Percentiles rank a stretch among this genome's conserved stretches.
phyloP scores from a whole-genome alignment of 495 filamentous ascomycete genomes.

The Chaetomium tenue region DNA sequence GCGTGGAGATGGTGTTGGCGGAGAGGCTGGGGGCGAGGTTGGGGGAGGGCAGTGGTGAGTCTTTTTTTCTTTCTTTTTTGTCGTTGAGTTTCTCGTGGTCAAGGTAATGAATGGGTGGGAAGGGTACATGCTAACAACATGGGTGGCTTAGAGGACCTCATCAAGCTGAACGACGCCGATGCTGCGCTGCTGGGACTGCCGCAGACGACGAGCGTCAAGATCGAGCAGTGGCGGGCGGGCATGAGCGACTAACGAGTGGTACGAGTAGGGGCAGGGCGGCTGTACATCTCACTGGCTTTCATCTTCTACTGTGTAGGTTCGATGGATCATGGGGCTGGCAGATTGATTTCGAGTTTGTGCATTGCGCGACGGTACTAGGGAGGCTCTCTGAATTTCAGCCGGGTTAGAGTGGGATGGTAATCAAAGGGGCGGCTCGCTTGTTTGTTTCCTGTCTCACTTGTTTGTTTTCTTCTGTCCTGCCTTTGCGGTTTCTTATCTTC shows the following conservation, averaged over 20 bases:
- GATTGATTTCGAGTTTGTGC: neutral
- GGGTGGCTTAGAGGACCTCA: neutral
- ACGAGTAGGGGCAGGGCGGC: neutral
- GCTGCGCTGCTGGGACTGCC: constrained; percentile 17
- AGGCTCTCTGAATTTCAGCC: constrained; percentile 6
- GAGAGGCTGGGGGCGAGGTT: constrained; percentile 11
- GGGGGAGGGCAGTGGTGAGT: constrained; percentile 8
- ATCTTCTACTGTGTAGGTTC: too few relatives aligned
- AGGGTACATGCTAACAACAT: too few relatives aligned
- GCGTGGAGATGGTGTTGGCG: constrained; percentile 14
- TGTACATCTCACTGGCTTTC: too few relatives aligned
- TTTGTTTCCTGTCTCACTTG: neutral
- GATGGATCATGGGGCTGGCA: neutral
- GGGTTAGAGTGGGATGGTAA: neutral
- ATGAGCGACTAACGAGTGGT: neutral
- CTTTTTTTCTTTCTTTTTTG: neutral
- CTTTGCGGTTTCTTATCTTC: neutral
- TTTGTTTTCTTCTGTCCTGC: neutral
- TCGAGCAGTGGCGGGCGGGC: constrained; percentile 23
- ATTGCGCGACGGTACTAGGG: neutral
- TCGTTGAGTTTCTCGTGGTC: neutral
- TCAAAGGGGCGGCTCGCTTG: neutral
- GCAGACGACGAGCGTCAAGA: constrained; percentile 5
- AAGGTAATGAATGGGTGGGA: neutral
- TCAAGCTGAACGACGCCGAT: constrained; percentile 16